Percentiles rank a stretch among this genome's conserved stretches.
These are phyloP conservation scores for Amaranthus palmeri DNA, from an alignment of 148 eudicot genomes.

Conservation along the genomic window DNA sequence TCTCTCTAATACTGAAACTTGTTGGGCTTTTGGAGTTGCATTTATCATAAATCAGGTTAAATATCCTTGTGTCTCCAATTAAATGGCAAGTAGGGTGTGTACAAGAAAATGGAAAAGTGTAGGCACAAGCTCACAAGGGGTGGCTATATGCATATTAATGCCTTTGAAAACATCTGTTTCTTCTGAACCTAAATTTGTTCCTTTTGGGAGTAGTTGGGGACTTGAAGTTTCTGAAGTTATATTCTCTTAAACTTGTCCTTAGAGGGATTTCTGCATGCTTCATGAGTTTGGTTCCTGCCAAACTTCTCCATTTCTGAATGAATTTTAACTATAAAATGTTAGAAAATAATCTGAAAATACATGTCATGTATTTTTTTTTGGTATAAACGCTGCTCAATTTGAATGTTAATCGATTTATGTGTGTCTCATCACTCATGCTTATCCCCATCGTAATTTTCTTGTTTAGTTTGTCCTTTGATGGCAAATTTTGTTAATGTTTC, in stretches of 20 bases:
- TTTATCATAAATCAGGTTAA: background rate
- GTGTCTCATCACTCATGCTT: background rate
- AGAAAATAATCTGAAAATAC: background rate
- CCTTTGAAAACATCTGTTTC: background rate
- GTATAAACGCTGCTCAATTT: constrained; percentile 5
- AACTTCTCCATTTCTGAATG: background rate
- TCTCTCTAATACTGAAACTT: background rate
- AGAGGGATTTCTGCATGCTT: background rate
- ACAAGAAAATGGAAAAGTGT: background rate
- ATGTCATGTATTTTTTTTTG: background rate
- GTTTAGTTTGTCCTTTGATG: constrained; percentile 4
- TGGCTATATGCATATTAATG: background rate
- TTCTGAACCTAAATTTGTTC: background rate
- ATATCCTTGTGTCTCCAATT: background rate
- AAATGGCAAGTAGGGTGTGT: background rate
- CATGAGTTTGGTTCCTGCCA: background rate
- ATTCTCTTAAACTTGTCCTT: background rate
- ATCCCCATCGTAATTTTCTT: background rate
- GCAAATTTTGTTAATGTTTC: background rate
- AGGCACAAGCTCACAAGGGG: background rate
- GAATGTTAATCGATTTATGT: background rate
- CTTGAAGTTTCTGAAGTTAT: background rate
- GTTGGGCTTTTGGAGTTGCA: background rate
- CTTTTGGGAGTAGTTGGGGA: background rate
- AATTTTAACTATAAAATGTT: background rate